A percentile compares a stretch with the other conserved stretches of the same genome.
Conservation (phyloP, 306 rosid genomes). For the Leucaena leucocephala region DNA sequence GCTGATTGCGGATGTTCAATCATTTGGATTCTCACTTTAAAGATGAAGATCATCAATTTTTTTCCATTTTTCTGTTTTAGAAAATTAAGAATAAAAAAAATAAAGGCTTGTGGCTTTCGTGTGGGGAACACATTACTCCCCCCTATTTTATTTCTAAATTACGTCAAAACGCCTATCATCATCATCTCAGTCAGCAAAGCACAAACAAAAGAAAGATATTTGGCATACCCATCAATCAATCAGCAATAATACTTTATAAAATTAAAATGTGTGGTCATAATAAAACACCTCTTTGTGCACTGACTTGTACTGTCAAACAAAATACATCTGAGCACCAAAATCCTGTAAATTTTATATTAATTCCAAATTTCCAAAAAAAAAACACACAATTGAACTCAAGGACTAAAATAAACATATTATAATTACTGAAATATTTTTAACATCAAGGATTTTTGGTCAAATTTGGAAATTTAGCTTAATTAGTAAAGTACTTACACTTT, state of each 20-base stretch:
- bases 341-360: not conserved
- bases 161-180: constrained; percentile 7
- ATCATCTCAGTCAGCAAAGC: constrained; percentile 1
- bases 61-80: not conserved
- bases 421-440: no score
- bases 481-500: not conserved
- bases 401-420: not conserved
- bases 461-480: not conserved
- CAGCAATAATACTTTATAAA: not conserved
- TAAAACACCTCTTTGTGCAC: not conserved
- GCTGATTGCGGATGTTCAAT: no score
- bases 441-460: not conserved
- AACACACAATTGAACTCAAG: not conserved
- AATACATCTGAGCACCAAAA: not conserved
- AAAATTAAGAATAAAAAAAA: not conserved
- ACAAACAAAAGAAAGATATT: not conserved
- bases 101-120: constrained; percentile 27
- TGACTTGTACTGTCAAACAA: not conserved
- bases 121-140: constrained; percentile 31
- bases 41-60: not conserved
- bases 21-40: not conserved
- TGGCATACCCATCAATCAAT: not conserved
- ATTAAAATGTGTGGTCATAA: not conserved
- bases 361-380: not conserved
- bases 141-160: not conserved